Base-by-base conservation (phyloP, 352 stramenopile genomes). In the Aphanomyces euteiches region DNA sequence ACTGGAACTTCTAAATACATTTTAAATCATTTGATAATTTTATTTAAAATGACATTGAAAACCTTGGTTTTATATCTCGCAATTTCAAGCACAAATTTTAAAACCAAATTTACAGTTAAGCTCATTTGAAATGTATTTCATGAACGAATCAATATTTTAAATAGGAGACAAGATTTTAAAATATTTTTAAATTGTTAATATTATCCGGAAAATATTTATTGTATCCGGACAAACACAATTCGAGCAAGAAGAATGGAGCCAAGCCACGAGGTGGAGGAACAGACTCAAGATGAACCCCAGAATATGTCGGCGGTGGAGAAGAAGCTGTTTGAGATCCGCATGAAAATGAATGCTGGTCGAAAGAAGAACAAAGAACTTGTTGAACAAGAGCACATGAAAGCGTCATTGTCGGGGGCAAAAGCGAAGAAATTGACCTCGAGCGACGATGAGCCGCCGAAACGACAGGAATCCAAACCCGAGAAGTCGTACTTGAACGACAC, bases 291-390 rank as follows among this genome's bases (percentile, higher is more conserved):
- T 28, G 34, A 50, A 50, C 10, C 17, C 10, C 43, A 50, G 15
- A 61, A 19, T 37, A 90, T 92, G 84, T 91, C 84, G 68, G 82
- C 84, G 21, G 84, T 83, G 66, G 83, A 93, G 72, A 79, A 73
- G 48, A 93, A 91, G 75, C 81, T 93, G 67, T 93, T 93, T 74
- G 80, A 93, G 78, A 74, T 93, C 61, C 84, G 85, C 47, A 93
- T 93, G 85, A 90, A 91, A 72, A 84, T 92, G 53, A 93, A 93
- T 68, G 84, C 84, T 5, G 85, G 84, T 0, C 74, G 85, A 47
- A 92, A 92, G 68, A 83, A 84, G 12, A 91, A 91, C 72, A 93
- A 93, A 66, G 73, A 89, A 83, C 82, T 88, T 37, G 28, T 69
- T 4, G 68, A 70, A 45, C 45, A 74, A 61, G 64, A 70, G n/a